Evolutionary conservation across 176 grass and related monocot genomes (phyloP).

Genomic region (Paspalum notatum): DNA sequence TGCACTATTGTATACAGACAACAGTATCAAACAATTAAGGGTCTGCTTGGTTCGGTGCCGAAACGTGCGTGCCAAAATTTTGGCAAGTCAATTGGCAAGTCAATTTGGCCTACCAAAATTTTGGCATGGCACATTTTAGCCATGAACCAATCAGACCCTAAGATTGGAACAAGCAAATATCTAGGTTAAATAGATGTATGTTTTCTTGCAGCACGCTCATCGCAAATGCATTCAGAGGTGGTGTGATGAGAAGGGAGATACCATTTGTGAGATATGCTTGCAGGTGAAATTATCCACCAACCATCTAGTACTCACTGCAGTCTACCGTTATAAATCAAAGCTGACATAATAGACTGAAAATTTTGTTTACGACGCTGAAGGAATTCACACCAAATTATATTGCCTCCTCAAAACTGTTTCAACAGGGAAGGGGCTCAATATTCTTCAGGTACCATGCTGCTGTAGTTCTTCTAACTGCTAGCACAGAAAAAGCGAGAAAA

Average conservation of each 20-base stretch:
- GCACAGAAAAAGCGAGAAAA: too few relatives aligned
- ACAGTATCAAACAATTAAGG: background rate
- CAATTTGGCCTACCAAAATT: too few relatives aligned
- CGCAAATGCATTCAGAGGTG: slow-evolving; percentile 75
- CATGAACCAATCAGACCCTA: too few relatives aligned
- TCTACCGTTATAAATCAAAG: background rate
- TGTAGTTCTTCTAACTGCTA: background rate
- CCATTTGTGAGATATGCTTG: slow-evolving; percentile 86
- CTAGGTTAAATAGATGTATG: background rate
- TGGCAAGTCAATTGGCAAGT: too few relatives aligned
- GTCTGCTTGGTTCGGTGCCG: too few relatives aligned
- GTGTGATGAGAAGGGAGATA: slow-evolving; percentile 91
- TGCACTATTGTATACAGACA: background rate
- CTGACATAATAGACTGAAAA: background rate
- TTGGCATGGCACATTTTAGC: too few relatives aligned
- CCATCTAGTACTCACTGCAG: background rate
- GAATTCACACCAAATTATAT: slow-evolving; percentile 65
- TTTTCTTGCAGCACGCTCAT: slow-evolving; percentile 65
- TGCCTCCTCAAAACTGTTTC: slow-evolving; percentile 56
- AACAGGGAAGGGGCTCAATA: slow-evolving; percentile 50
- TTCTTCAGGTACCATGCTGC: slow-evolving; percentile 57
- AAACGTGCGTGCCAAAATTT: too few relatives aligned
- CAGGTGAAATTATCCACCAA: slow-evolving; percentile 51
- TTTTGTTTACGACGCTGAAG: background rate
- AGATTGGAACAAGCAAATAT: background rate